Evolutionary conservation across 345 rosid species (phyloP).

Genomic region (Diplotaxis tenuifolia): DNA sequence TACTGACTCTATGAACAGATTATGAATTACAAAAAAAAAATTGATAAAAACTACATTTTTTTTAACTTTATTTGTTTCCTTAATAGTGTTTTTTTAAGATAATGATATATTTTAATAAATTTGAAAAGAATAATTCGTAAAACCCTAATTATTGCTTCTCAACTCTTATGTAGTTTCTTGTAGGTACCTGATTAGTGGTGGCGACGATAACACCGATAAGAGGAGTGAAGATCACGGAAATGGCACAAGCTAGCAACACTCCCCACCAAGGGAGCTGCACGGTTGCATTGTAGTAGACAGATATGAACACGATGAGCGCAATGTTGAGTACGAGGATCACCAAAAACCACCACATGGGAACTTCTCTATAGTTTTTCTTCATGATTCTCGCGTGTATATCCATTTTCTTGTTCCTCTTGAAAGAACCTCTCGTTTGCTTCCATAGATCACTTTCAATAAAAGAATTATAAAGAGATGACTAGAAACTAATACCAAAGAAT

Average conservation of each 20-base stretch:
- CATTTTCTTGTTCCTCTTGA: slow-evolving; percentile 46
- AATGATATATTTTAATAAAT: not conserved
- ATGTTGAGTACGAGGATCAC: slow-evolving; percentile 52
- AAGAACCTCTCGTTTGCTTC: slow-evolving; percentile 56
- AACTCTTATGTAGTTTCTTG: not conserved
- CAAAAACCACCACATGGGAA: slow-evolving; percentile 80
- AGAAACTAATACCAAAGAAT: not conserved
- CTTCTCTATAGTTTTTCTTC: slow-evolving; percentile 60
- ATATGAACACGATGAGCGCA: slow-evolving; percentile 49
- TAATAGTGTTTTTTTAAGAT: not conserved
- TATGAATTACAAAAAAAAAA: not conserved
- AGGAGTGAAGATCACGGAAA: slow-evolving; percentile 72
- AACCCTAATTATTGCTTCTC: not conserved
- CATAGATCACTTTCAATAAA: slow-evolving; percentile 20
- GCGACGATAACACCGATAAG: slow-evolving; percentile 72
- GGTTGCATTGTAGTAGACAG: slow-evolving; percentile 54
- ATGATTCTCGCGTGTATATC: slow-evolving; percentile 82
- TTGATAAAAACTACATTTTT: not conserved
- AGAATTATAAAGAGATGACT: not conserved
- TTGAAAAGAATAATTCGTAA: not conserved
- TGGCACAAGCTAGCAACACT: slow-evolving; percentile 71
- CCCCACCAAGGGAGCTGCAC: slow-evolving; percentile 98
- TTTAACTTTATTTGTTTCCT: not conserved
- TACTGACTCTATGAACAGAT: not conserved
- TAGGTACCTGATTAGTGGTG: slow-evolving; percentile 55